These are phyloP conservation scores for Cystofilobasidium macerans DNA, from an alignment of 768 basidiomycete genomes.

Conservation along the genomic window DNA sequence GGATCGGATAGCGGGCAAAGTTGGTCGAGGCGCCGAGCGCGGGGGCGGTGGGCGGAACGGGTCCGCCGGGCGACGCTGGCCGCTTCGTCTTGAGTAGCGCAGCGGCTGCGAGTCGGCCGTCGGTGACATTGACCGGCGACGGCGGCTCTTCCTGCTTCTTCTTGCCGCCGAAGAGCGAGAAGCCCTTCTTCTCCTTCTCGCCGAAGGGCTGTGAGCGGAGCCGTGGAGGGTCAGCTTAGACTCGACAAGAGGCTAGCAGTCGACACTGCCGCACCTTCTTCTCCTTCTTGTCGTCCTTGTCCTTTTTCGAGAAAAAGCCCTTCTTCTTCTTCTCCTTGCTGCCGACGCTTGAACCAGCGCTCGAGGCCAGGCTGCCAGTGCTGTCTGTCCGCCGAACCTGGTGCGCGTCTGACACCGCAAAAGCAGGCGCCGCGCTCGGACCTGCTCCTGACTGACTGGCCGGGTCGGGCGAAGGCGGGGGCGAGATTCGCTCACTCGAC, in stretches of 20 bases:
- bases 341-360: neutral
- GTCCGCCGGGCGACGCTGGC: constrained; percentile 44
- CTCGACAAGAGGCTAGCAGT: neutral
- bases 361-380: constrained; percentile 1
- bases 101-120: constrained; percentile 74
- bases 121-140: constrained; percentile 36
- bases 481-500: neutral
- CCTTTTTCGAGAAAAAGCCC: constrained; percentile 29
- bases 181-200: constrained; percentile 66
- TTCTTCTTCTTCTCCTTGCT: constrained; percentile 37
- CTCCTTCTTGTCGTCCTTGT: constrained; percentile 37
- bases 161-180: constrained; percentile 81
- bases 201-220: neutral
- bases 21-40: constrained; percentile 37
- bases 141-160: constrained; percentile 59
- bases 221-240: neutral
- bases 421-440: constrained; percentile 1
- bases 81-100: constrained; percentile 74
- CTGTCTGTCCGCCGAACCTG: constrained; percentile 17
- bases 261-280: constrained; percentile 39
- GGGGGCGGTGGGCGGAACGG: constrained; percentile 31
- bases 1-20: constrained; percentile 85
- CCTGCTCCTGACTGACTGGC: too few relatives aligned
- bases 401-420: neutral
- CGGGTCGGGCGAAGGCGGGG: neutral